Evolutionary conservation across 805 yeast genomes (phyloP).

Genomic region (Monosporozyma aquatica): DNA sequence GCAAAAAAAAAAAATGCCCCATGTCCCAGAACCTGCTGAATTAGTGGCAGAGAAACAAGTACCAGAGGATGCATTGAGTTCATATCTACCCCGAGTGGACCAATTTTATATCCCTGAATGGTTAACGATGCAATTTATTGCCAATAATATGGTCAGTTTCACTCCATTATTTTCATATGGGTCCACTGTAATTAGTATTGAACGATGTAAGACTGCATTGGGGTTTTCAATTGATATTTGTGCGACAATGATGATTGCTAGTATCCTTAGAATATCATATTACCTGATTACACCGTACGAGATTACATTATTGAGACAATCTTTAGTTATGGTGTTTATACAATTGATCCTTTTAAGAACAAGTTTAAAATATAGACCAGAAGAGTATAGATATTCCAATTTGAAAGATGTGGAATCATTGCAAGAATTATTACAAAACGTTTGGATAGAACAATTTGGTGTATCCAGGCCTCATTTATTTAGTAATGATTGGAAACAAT

Average conservation of each 20-base stretch:
- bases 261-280: slow-evolving; percentile 64
- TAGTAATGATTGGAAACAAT: slow-evolving; percentile 25
- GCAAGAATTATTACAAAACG: slow-evolving; percentile 23
- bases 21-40: slow-evolving; percentile 1
- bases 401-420: slow-evolving; percentile 31
- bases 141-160: slow-evolving; percentile 59
- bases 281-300: slow-evolving; percentile 78
- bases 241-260: slow-evolving; percentile 78
- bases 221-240: slow-evolving; percentile 92
- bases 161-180: slow-evolving; percentile 87
- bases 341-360: slow-evolving; percentile 57
- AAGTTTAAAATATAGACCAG: slow-evolving; percentile 51
- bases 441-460: slow-evolving; percentile 28
- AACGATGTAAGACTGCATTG: slow-evolving; percentile 50
- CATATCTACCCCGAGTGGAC: slow-evolving; percentile 32
- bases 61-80: slow-evolving; percentile 17
- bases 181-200: slow-evolving; percentile 64
- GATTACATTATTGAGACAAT: slow-evolving; percentile 65
- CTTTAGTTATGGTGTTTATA: slow-evolving; percentile 74
- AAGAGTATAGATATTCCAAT: slow-evolving; percentile 33
- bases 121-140: slow-evolving; percentile 45
- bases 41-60: background rate
- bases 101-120: slow-evolving; percentile 42
- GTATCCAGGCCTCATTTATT: slow-evolving; percentile 13
- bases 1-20: background rate